A percentile compares a stretch with the other conserved stretches of the same genome.
These are phyloP conservation scores for Cercospora berteroae DNA, from an alignment of 2,329 filamentous ascomycete species.

Conservation along the genomic window DNA sequence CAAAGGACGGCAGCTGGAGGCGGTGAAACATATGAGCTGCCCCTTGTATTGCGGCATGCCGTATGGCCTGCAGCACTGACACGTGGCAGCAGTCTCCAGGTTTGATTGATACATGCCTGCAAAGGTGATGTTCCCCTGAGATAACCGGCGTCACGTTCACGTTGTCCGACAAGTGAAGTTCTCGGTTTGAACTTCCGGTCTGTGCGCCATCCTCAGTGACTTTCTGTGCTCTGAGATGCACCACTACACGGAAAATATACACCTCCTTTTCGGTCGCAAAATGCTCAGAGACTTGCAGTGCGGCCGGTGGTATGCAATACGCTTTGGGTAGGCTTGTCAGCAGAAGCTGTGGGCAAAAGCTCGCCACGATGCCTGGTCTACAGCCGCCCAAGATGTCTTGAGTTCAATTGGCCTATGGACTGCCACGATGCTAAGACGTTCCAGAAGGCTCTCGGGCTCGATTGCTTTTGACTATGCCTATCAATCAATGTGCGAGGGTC, in stretches of 20 bases:
- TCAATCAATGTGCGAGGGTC: background rate
- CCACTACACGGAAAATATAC: background rate
- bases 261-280: background rate
- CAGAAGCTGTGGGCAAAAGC: background rate
- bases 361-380: background rate
- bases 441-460: background rate
- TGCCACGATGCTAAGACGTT: background rate
- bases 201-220: background rate
- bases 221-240: background rate
- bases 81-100: background rate
- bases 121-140: background rate
- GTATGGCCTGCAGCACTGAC: background rate
- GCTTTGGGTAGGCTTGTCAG: background rate
- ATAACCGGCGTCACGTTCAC: too few relatives aligned
- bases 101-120: background rate
- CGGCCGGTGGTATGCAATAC: background rate
- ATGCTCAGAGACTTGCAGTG: background rate
- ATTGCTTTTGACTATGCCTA: background rate
- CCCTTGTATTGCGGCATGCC: background rate
- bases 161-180: background rate
- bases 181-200: background rate
- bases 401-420: background rate
- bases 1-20: background rate
- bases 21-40: background rate
- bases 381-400: background rate